These are phyloP conservation scores for Xerocomus amazonicus DNA, from an alignment of 1,284 basidiomycete species.

Conservation along the genomic window DNA sequence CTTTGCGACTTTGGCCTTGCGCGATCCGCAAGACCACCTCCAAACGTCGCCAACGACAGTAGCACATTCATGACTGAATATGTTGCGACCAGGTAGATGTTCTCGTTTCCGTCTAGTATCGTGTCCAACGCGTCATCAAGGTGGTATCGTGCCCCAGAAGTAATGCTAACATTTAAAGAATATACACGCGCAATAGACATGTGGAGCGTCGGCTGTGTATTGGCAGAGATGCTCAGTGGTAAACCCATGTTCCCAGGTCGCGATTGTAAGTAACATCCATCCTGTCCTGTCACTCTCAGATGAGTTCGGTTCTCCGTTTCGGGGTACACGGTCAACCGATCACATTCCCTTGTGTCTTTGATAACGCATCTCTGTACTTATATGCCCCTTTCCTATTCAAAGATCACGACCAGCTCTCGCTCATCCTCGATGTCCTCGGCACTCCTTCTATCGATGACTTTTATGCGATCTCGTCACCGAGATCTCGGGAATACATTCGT, in stretches of 20 bases:
- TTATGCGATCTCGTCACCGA: conserved; percentile 82
- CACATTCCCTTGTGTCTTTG: background rate
- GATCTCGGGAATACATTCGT: conserved; percentile 90
- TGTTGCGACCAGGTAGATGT: conserved; percentile 72
- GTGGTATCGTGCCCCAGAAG: conserved; percentile 94
- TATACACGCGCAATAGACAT: conserved; percentile 92
- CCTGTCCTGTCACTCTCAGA: conserved; percentile 1
- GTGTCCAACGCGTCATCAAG: conserved; percentile 35
- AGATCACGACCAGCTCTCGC: conserved; percentile 88
- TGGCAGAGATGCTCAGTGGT: conserved; percentile 92
- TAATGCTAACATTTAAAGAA: conserved; percentile 94
- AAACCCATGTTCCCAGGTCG: conserved; percentile 88
- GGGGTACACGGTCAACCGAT: background rate
- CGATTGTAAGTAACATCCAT: conserved; percentile 51
- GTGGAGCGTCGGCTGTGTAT: conserved; percentile 91
- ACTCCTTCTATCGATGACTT: conserved; percentile 93
- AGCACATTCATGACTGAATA: conserved; percentile 95
- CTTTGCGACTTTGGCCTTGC: conserved; percentile 94
- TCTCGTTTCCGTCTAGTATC: background rate
- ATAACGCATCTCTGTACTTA: conserved; percentile 1
- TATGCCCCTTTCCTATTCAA: background rate
- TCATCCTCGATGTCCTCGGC: conserved; percentile 81
- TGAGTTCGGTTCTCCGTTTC: background rate
- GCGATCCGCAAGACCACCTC: conserved; percentile 75
- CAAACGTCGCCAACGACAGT: conserved; percentile 76